These are phyloP conservation scores for Stachybotrys chlorohalonatus DNA, from an alignment of 2,329 filamentous ascomycete species.

Conservation along the genomic window DNA sequence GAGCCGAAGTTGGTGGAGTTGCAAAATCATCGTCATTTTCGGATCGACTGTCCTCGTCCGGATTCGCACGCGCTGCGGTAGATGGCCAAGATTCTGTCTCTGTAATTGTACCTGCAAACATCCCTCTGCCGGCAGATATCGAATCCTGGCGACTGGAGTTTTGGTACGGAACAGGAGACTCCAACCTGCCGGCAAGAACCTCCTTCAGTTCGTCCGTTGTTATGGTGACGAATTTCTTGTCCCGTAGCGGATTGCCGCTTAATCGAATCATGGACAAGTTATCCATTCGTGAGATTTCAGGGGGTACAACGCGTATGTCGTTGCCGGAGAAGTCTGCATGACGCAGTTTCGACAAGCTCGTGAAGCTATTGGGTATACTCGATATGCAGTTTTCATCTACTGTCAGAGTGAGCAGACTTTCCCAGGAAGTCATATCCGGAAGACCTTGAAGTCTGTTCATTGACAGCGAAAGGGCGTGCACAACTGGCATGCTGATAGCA, in stretches of 20 bases:
- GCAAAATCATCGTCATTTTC: constrained; percentile 46
- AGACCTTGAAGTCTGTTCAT: constrained; percentile 69
- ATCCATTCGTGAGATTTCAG: constrained; percentile 72
- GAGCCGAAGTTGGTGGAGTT: constrained; percentile 46
- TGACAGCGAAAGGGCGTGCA: constrained; percentile 68
- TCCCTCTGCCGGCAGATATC: constrained; percentile 10
- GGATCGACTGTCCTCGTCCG: constrained; percentile 32
- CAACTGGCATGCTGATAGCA: constrained; percentile 54
- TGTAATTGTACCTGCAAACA: constrained; percentile 21
- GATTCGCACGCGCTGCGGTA: constrained; percentile 6
- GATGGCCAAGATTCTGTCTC: constrained; percentile 3
- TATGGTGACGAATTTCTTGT: constrained; percentile 78
- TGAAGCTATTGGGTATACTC: constrained; percentile 68
- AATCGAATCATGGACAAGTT: constrained; percentile 65
- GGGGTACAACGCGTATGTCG: constrained; percentile 65
- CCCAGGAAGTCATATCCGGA: constrained; percentile 68
- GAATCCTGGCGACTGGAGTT: constrained; percentile 16
- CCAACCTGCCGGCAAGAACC: constrained; percentile 57
- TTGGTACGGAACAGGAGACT: constrained; percentile 40
- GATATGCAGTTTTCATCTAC: constrained; percentile 76
- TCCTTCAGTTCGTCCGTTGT: constrained; percentile 73
- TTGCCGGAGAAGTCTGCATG: constrained; percentile 82
- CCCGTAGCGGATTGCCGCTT: constrained; percentile 80
- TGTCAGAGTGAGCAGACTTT: constrained; percentile 60
- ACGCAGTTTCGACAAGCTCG: constrained; percentile 55